Evolutionary conservation across 805 yeast species (phyloP).

Genomic region (Yarrowia osloensis): DNA sequence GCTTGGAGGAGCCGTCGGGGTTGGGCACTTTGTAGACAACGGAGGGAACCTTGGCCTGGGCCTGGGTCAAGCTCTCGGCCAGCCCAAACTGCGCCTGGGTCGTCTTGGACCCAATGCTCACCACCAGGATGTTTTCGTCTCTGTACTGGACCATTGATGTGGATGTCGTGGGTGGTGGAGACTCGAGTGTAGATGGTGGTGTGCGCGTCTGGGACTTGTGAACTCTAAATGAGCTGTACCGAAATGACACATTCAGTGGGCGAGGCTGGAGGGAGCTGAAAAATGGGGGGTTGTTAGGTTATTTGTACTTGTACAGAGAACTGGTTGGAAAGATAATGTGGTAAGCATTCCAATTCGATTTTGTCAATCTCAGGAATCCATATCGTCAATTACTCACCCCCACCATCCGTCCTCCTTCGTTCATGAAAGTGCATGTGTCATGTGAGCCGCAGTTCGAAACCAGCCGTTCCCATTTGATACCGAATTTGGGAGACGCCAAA

Average conservation of each 20-base stretch:
- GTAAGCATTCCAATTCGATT: too few species aligned
- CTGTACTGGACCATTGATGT: constrained; percentile 42
- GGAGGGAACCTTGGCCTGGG: constrained; percentile 76
- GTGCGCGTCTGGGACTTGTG: constrained; percentile 13
- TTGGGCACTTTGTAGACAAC: constrained; percentile 53
- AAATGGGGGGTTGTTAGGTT: too few species aligned
- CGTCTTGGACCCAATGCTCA: constrained; percentile 62
- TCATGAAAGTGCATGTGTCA: not conserved
- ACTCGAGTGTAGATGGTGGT: constrained; percentile 14
- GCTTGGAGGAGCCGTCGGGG: constrained; percentile 35
- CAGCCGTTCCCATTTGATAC: not conserved
- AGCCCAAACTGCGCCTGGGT: constrained; percentile 82
- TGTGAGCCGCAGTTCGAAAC: not conserved
- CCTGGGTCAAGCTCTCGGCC: constrained; percentile 70
- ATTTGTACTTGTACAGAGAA: too few species aligned
- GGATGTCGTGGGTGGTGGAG: constrained; percentile 6
- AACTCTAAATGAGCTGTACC: not conserved
- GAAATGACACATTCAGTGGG: not conserved
- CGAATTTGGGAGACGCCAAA: not conserved
- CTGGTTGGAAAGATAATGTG: too few species aligned
- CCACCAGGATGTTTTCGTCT: constrained; percentile 46
- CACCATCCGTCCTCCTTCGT: constrained; percentile 4
- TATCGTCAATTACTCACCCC: too few species aligned
- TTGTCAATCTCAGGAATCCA: too few species aligned
- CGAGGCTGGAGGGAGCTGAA: too few species aligned